Base-by-base conservation (phyloP, 306 rosid genomes). In the Gillenia trifoliata region DNA sequence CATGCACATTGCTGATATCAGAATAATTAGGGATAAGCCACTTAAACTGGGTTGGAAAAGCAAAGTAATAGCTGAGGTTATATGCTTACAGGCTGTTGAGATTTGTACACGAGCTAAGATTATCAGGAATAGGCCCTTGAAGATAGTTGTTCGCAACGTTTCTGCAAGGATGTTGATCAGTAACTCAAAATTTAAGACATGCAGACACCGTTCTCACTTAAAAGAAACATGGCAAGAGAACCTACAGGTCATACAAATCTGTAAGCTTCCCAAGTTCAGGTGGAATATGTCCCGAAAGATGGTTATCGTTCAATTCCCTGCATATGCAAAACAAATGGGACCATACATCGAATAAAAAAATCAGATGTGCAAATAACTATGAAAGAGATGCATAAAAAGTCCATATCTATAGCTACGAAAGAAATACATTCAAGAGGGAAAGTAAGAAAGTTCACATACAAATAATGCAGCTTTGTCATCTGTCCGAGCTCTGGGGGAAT, bases 261-360 rank as follows among this genome's bases (percentile, higher is more conserved):
- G 96, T 90, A 55, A 95, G 99, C 88, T 88, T 95, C 73, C 99
- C 99, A 22, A 95, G 99, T 78, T 95, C 96, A 3, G 98, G 89
- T 6, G 99, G 99, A 81, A 95, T 90, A 70, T 57, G 80, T 75
- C 99, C 99, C 17, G 89, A 79, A 19, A 95, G 83, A 60, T 81
- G 82, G 73, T 95, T 95, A 75, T 95, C 90, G 69, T 92, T 95
- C 81, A 95, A 78, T 63, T 90, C 98, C 86, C 99, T 95, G 74
- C 56, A 80, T 61, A 67, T 56, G 52, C 4, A 66, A 70, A 55
- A 11, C 31, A 71, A 66, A 9, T 5, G 41, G 41, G 41, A 38
- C 63, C 38, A 11, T n/a, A 29, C 28, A 15, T 8, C 28, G 10
- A 8, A 20, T 23, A 0, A 8, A 55, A 55, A 20, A 9, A 8